Evolutionary conservation across 106 monocot genomes (phyloP), one percentile per base, ranked within the genome.

Genomic region (Dendrobium officinale): DNA sequence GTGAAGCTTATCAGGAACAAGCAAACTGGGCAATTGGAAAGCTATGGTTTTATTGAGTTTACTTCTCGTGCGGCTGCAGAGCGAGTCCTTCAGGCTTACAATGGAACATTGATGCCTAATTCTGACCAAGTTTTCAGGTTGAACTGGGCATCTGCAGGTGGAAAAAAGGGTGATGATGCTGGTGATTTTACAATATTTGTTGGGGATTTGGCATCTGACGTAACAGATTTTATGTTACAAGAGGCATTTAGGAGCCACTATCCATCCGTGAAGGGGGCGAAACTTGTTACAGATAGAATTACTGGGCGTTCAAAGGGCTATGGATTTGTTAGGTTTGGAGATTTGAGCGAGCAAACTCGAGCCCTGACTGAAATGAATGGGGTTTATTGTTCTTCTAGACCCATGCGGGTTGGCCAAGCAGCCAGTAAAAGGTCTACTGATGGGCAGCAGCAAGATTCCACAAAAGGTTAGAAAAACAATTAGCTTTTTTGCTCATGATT

Each of bases 351-450:
- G 41, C 92, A 92, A 67, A 66, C 86, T 59, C 88, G 85, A 72
- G 95, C 95, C 43, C 87, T 95, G 90, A 88, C 89, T n/a, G 92
- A 93, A 84, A 95, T 95, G 95, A 92, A 95, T 89, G 95, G 95
- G 42, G 43, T 85, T 56, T 85, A 78, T 42, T 95, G 92, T 75
- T 95, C 95, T 61, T 80, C 95, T 72, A 87, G 92, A 77, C 88
- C 84, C 9, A 95, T 95, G 95, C 78, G 95, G 42, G 82, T 91
- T 77, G 95, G 95, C 55, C 84, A 87, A 9, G 95, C 92, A 24
- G 81, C 92, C 33, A 91, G 77, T 64, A 95, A 92, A 75, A 95
- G 90, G 78, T 80, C 40, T 79, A 18, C 73, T 75, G 88, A 80
- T 74, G 41, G 75, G 66, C 85, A 82, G 40, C 87, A 87, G 55